Evolutionary conservation across 208 protist species (phyloP).

Genomic region (Crithidia acanthocephali): DNA sequence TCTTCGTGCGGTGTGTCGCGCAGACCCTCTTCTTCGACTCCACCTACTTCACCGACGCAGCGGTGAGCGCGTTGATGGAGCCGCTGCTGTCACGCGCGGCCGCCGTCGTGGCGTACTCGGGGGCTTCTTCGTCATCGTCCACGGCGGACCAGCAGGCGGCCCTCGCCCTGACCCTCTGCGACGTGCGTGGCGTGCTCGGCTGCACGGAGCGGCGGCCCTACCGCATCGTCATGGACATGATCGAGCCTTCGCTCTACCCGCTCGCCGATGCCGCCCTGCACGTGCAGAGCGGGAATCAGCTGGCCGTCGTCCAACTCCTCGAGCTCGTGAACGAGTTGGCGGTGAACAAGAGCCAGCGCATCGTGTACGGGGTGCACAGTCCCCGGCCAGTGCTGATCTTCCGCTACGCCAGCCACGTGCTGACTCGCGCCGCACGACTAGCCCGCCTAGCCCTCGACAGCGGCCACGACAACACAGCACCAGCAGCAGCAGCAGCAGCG

Average conservation of each 20-base stretch:
- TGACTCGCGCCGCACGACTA: constrained; percentile 21
- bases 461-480: constrained; percentile 6
- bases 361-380: constrained; percentile 38
- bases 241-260: constrained; percentile 32
- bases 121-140: neutral
- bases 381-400: constrained; percentile 32
- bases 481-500: too few species aligned
- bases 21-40: constrained; percentile 35
- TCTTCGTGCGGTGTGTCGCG: constrained; percentile 46
- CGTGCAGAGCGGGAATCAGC: constrained; percentile 10
- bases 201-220: constrained; percentile 40
- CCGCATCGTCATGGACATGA: constrained; percentile 37
- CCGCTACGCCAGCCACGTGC: constrained; percentile 29
- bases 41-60: constrained; percentile 23
- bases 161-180: constrained; percentile 31
- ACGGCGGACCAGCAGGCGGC: neutral
- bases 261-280: constrained; percentile 32
- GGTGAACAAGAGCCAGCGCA: constrained; percentile 48
- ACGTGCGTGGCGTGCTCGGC: constrained; percentile 48
- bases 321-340: constrained; percentile 45
- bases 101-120: neutral
- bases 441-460: constrained; percentile 2
- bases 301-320: constrained; percentile 28
- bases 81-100: constrained; percentile 24
- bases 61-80: constrained; percentile 22